A percentile compares a stretch with the other conserved stretches of the same genome.
Evolutionary conservation across 768 basidiomycete genomes (phyloP).

Genomic region (Lyophyllum shimeji): DNA sequence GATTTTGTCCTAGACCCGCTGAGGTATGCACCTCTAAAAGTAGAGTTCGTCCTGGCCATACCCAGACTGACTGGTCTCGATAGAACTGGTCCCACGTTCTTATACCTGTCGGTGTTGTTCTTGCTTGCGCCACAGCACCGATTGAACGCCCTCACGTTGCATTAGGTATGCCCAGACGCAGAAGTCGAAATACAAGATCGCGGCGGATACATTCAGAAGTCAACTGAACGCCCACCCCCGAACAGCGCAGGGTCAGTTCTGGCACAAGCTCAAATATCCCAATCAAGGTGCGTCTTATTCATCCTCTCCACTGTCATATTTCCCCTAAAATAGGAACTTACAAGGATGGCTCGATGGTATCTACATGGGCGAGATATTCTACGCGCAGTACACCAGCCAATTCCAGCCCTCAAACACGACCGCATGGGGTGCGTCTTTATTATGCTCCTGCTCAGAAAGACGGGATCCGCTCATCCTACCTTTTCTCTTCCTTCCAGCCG

Average conservation of each 20-base stretch:
- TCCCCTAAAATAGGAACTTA: background rate
- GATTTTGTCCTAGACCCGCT: constrained; percentile 36
- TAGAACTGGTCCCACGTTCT: constrained; percentile 39
- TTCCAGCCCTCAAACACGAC: constrained; percentile 35
- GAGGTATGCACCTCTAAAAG: constrained; percentile 20
- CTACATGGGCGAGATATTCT: constrained; percentile 48
- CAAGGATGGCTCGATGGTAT: constrained; percentile 45
- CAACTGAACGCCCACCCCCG: constrained; percentile 44
- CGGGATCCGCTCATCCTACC: background rate
- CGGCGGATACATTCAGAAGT: constrained; percentile 35
- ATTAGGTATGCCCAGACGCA: constrained; percentile 33
- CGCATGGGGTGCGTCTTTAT: constrained; percentile 36
- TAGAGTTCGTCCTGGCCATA: background rate
- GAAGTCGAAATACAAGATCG: constrained; percentile 38
- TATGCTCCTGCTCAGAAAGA: background rate
- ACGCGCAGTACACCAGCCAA: constrained; percentile 36
- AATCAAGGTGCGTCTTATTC: constrained; percentile 35
- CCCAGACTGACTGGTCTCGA: background rate
- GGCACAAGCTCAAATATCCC: constrained; percentile 43
- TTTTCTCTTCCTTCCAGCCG: constrained; percentile 21
- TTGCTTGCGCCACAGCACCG: background rate
- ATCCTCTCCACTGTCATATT: background rate
- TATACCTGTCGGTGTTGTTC: constrained; percentile 31
- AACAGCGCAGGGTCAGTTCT: constrained; percentile 44
- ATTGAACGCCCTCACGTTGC: background rate